Conservation (phyloP, 202 grass and related monocot species). For the Brachypodium distachyon region DNA sequence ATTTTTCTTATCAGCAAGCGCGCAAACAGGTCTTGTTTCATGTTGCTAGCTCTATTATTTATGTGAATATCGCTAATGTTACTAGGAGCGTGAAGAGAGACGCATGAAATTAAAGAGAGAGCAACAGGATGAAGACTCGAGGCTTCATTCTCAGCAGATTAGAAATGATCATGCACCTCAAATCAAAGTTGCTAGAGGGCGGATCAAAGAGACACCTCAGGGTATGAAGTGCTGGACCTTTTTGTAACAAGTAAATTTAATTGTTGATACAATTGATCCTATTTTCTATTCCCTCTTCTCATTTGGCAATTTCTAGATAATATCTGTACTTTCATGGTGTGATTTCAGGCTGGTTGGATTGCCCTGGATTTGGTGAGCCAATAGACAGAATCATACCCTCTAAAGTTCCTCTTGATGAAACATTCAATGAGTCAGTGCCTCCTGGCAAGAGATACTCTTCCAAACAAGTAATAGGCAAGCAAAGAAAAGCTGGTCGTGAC, state of each 20-base stretch:
- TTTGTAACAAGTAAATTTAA: neutral
- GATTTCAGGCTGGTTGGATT: conserved; percentile 83
- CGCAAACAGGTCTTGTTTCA: neutral
- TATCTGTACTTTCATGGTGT: neutral
- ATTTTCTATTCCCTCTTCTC: neutral
- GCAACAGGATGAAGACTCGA: conserved; percentile 53
- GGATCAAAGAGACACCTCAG: conserved; percentile 74
- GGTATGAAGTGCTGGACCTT: conserved; percentile 26
- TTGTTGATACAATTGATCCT: neutral
- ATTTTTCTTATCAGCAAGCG: neutral
- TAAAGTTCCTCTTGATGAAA: conserved; percentile 98
- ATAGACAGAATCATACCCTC: conserved; percentile 97
- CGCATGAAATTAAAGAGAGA: conserved; percentile 58
- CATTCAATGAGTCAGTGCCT: conserved; percentile 74
- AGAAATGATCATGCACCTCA: conserved; percentile 65
- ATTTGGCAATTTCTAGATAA: neutral
- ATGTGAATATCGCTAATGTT: conserved; percentile 8
- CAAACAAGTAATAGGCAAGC: conserved; percentile 87
- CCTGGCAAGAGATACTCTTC: conserved; percentile 99
- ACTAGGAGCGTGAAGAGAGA: conserved; percentile 92
- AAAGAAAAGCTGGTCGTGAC: conserved; percentile 78
- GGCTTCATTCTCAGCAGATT: conserved; percentile 35
- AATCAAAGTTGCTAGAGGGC: conserved; percentile 39
- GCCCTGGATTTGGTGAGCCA: conserved; percentile 79
- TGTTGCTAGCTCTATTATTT: neutral